Conservation (phyloP, 192 early-diverging fungal genomes). For the Backusella westeae region DNA sequence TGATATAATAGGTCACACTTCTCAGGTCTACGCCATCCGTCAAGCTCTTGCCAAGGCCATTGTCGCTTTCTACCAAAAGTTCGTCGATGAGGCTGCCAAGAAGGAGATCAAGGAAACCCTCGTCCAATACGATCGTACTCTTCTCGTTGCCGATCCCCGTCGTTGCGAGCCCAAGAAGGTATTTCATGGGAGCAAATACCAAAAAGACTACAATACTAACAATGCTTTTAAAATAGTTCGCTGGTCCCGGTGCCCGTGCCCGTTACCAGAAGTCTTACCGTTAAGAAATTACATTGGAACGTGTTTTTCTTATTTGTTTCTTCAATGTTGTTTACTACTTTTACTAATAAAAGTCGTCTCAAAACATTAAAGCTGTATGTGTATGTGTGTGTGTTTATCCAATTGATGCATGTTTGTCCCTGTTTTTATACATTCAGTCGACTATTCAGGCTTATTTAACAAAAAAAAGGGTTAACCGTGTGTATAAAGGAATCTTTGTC, state of each 20-base stretch:
- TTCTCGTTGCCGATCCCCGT: constrained; percentile 98
- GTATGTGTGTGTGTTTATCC: too few species aligned
- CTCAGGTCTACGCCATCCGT: constrained; percentile 97
- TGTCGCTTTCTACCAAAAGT: constrained; percentile 99
- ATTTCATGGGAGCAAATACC: neutral
- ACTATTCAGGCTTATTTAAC: neutral
- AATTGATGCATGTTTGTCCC: neutral
- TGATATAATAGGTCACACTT: constrained; percentile 64
- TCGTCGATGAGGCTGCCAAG: constrained; percentile 99
- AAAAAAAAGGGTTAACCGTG: neutral
- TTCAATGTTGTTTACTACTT: neutral
- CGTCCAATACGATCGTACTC: constrained; percentile 91
- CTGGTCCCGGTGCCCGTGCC: neutral
- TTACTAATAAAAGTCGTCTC: neutral
- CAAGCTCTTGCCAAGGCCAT: constrained; percentile 99
- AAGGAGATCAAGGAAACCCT: constrained; percentile 98
- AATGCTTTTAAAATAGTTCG: neutral
- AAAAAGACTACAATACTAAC: neutral
- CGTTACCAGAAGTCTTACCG: constrained; percentile 1
- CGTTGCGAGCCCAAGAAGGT: constrained; percentile 98
- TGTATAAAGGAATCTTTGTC: too few species aligned
- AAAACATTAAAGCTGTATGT: neutral
- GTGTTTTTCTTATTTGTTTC: neutral
- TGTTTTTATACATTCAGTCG: neutral
- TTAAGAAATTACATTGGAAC: neutral